Percentiles rank a stretch among this genome's conserved stretches.
These are phyloP conservation scores for Stereum hirsutum DNA, from an alignment of 1,284 basidiomycete genomes.

Conservation along the genomic window DNA sequence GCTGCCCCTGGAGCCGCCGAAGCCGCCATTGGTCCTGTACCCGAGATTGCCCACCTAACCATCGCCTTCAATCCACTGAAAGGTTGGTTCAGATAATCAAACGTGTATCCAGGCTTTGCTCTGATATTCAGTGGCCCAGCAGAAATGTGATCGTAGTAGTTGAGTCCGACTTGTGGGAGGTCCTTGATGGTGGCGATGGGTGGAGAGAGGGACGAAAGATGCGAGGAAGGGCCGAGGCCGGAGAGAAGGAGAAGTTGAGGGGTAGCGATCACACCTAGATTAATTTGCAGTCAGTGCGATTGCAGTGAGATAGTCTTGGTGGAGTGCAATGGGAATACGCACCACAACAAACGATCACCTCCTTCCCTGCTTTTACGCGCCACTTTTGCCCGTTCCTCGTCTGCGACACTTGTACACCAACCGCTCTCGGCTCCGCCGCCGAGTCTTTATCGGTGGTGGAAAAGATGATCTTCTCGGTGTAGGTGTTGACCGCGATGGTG, in stretches of 20 bases:
- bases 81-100: conserved; percentile 23
- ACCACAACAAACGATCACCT: conserved; percentile 30
- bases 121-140: conserved; percentile 19
- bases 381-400: conserved; percentile 13
- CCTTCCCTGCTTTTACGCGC: conserved; percentile 21
- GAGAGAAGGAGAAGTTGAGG: conserved; percentile 40
- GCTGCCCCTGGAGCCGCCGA: conserved; percentile 15
- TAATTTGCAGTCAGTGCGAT: too few relatives aligned
- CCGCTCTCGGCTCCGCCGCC: conserved; percentile 12
- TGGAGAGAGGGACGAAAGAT: conserved; percentile 24
- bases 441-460: conserved; percentile 3
- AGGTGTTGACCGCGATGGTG: conserved; percentile 25
- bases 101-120: conserved; percentile 19
- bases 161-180: conserved; percentile 33
- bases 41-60: conserved; percentile 21
- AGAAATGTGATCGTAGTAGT: conserved; percentile 25
- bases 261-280: conserved; percentile 29
- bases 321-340: too few relatives aligned
- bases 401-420: conserved; percentile 23
- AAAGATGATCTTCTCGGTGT: conserved; percentile 19
- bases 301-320: too few relatives aligned
- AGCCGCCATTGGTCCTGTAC: conserved; percentile 20
- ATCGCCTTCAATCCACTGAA: conserved; percentile 18
- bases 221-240: conserved; percentile 32
- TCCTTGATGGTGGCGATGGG: conserved; percentile 28